Evolutionary conservation across 352 stramenopile species (phyloP).

Genomic region (Pythium myriotylum): DNA sequence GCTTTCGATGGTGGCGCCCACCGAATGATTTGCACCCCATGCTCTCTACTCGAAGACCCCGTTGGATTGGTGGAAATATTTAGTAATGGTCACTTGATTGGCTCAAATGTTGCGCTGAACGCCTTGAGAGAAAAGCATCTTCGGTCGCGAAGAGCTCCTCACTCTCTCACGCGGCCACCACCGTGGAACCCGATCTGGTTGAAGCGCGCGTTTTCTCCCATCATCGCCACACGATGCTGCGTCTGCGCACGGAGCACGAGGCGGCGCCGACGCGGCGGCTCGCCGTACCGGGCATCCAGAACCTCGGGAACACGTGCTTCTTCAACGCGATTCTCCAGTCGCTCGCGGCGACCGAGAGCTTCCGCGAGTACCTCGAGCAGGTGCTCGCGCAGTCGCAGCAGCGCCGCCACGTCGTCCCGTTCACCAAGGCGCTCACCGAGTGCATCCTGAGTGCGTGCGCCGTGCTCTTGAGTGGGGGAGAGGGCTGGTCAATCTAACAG

Average conservation of each 20-base stretch:
- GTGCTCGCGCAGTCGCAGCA: conserved; percentile 44
- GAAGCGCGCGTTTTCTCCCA: conserved; percentile 4
- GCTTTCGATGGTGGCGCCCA: too few species aligned
- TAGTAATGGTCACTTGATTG: not conserved
- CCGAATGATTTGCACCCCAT: not conserved
- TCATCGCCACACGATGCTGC: conserved; percentile 11
- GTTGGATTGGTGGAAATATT: conserved; percentile 7
- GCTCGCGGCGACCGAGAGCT: conserved; percentile 68
- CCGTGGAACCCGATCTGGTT: not conserved
- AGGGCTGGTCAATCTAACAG: not conserved
- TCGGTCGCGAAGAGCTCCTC: conserved; percentile 2
- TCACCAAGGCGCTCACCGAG: conserved; percentile 63
- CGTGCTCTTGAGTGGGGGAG: not conserved
- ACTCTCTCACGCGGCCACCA: not conserved
- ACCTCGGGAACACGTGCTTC: conserved; percentile 91
- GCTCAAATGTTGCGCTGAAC: too few species aligned
- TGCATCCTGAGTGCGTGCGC: conserved; percentile 60
- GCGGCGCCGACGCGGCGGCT: conserved; percentile 6
- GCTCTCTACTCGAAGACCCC: not conserved
- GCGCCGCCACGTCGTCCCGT: conserved; percentile 50
- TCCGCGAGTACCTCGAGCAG: conserved; percentile 70
- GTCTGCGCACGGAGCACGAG: conserved; percentile 7
- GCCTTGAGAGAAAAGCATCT: conserved; percentile 1
- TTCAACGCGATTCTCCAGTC: conserved; percentile 90
- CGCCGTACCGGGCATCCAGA: conserved; percentile 77